Conservation (phyloP, 2,329 filamentous ascomycete genomes). For the Xylaria sp. region DNA sequence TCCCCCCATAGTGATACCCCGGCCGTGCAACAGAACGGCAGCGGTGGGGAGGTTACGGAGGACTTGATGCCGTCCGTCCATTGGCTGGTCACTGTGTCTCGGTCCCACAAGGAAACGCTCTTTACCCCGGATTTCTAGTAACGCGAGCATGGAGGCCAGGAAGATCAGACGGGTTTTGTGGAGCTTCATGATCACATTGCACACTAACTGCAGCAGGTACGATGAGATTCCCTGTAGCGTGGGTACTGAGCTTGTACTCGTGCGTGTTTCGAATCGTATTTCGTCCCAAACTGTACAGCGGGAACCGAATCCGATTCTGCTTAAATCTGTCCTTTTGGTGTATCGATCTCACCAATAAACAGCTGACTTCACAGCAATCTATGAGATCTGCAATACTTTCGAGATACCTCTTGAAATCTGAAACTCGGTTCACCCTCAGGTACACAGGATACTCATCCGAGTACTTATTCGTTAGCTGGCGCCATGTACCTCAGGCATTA, state of each 20-base stretch:
- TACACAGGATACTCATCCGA: background rate
- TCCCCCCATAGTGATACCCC: background rate
- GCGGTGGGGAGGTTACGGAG: slow-evolving; percentile 17
- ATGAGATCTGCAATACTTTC: no score
- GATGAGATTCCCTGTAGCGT: background rate
- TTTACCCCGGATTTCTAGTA: slow-evolving; percentile 29
- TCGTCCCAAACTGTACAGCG: no score
- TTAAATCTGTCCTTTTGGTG: no score
- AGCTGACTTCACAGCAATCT: no score
- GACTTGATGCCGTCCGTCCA: slow-evolving; percentile 1
- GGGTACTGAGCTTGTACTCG: background rate
- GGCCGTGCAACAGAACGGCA: slow-evolving; percentile 5
- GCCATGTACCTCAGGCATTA: background rate
- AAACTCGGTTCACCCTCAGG: no score
- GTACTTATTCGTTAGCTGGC: background rate
- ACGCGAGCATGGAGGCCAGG: slow-evolving; percentile 14
- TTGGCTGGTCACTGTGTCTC: slow-evolving; percentile 12
- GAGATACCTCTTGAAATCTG: no score
- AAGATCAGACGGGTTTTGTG: slow-evolving; percentile 23
- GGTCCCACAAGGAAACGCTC: slow-evolving; percentile 12
- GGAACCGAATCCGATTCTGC: no score
- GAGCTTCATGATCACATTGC: slow-evolving; percentile 19
- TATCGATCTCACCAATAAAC: no score
- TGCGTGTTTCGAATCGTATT: no score
- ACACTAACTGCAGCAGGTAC: background rate